Conservation (phyloP, 1,284 basidiomycete genomes). For the Rhodotorula sp. region DNA sequence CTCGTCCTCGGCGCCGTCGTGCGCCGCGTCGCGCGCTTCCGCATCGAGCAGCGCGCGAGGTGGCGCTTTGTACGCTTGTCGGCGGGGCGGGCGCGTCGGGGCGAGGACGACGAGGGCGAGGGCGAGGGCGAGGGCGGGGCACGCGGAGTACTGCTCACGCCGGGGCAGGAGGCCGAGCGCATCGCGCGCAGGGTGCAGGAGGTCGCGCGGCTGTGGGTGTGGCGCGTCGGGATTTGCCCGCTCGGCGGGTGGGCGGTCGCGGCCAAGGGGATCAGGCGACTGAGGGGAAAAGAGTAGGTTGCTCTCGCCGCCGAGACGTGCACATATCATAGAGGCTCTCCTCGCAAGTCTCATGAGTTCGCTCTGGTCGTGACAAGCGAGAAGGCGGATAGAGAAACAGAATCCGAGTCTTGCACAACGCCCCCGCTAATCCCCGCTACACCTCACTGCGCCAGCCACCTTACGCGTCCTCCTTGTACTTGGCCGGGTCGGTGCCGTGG, state of each 20-base stretch:
- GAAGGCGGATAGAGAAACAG: too few species aligned
- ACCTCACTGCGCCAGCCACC: too few species aligned
- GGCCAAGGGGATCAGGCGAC: conserved; percentile 30
- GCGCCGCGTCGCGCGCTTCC: conserved; percentile 4
- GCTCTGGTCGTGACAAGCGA: too few species aligned
- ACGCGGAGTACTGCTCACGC: not conserved
- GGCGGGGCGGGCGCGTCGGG: not conserved
- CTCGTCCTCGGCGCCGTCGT: conserved; percentile 7
- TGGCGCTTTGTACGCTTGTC: not conserved
- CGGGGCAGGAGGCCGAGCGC: conserved; percentile 25
- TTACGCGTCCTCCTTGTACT: conserved; percentile 58
- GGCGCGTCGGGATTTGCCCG: conserved; percentile 33
- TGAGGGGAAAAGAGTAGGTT: conserved; percentile 28
- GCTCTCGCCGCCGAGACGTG: too few species aligned
- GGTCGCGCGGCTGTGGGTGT: conserved; percentile 35
- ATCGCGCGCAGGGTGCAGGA: conserved; percentile 29
- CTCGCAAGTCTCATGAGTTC: too few species aligned
- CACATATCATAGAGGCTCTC: too few species aligned
- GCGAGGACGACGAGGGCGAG: not conserved
- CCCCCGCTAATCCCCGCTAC: too few species aligned
- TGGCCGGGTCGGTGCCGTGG: conserved; percentile 80
- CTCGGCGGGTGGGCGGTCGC: conserved; percentile 35
- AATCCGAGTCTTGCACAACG: too few species aligned
- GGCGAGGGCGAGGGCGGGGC: not conserved
- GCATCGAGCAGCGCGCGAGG: not conserved